Evolutionary conservation across 192 early-diverging fungal genomes (phyloP), one percentile per base, ranked within the genome.

Genomic region (Linnemannia schmuckeri): DNA sequence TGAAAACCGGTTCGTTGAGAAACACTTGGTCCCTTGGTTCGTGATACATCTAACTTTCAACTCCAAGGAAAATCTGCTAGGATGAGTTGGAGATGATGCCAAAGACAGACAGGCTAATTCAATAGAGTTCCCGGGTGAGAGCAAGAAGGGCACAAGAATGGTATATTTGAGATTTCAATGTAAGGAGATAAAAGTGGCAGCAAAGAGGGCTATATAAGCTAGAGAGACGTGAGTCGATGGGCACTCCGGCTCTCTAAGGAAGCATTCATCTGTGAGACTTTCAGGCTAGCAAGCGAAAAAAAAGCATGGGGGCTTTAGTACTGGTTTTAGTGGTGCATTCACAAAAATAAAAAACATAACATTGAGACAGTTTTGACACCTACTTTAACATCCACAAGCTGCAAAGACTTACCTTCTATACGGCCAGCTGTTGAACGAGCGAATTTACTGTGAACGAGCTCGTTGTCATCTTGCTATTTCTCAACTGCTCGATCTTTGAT

Each of bases 31-130:
- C 55, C 55, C 55, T 8, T 57, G 55, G 55, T 57, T n/a, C 8
- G 55, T 57, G 55, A 57, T 57, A 57, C 55, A 57, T 57, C 55
- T 57, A 57, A 57, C 55, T n/a, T 57, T 57, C 55, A 57, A 57
- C 55, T 57, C 55, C 20, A 24, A 57, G 55, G 55, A n/a, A n/a
- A 57, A 57, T 24, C 55, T 57, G 55, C 55, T 57, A n/a, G n/a
- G 55, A 57, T 57, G 55, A 57, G 55, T 57, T 57, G 24, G 22
- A 57, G 55, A 57, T 57, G 8, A 57, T n/a, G 20, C 55, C 55
- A 57, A 57, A 57, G 55, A 57, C 55, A 57, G 24, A 57, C 8
- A 57, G 55, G 55, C 18, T 54, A 17, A 54, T 54, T n/a, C 55
- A 57, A 57, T 57, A 57, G 55, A 57, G 55, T 57, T 57, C 55